These are phyloP conservation scores for Claviceps capensis DNA, from an alignment of 2,329 filamentous ascomycete genomes.

Conservation along the genomic window DNA sequence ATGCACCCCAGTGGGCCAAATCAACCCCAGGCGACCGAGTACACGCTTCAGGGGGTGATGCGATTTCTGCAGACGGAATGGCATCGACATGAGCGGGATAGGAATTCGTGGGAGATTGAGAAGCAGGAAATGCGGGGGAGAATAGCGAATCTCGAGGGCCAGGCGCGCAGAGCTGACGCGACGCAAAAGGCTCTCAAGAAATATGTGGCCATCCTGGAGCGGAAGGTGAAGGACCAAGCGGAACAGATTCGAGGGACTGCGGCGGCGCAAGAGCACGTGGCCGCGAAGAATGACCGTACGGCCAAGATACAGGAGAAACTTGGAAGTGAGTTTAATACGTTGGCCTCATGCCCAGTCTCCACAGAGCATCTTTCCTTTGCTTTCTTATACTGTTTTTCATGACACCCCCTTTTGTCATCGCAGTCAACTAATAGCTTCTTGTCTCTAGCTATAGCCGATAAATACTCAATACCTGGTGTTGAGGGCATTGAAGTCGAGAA, in stretches of 20 bases:
- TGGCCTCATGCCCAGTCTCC: constrained; percentile 1
- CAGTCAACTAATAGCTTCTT: background rate
- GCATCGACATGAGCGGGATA: constrained; percentile 94
- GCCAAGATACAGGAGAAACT: constrained; percentile 43
- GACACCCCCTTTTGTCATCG: background rate
- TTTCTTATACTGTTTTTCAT: no score
- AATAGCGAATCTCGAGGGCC: constrained; percentile 87
- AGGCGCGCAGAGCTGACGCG: constrained; percentile 72
- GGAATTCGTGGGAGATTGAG: constrained; percentile 98
- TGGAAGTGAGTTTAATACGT: constrained; percentile 26
- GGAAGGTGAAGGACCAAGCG: constrained; percentile 72
- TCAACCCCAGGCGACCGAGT: constrained; percentile 46
- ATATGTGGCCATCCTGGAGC: constrained; percentile 81
- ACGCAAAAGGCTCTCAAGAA: constrained; percentile 81
- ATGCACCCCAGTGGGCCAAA: constrained; percentile 33
- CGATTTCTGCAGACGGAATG: constrained; percentile 98
- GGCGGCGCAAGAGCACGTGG: constrained; percentile 23
- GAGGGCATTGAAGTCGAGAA: constrained; percentile 33
- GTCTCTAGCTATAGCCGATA: constrained; percentile 28
- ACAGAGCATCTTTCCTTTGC: no score
- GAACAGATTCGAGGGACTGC: constrained; percentile 46
- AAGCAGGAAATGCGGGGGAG: constrained; percentile 97
- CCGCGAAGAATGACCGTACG: constrained; percentile 37
- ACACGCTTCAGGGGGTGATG: constrained; percentile 72
- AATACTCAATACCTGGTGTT: constrained; percentile 27